Base-by-base conservation (phyloP, 768 basidiomycete species). In the Lyophyllum shimeji region DNA sequence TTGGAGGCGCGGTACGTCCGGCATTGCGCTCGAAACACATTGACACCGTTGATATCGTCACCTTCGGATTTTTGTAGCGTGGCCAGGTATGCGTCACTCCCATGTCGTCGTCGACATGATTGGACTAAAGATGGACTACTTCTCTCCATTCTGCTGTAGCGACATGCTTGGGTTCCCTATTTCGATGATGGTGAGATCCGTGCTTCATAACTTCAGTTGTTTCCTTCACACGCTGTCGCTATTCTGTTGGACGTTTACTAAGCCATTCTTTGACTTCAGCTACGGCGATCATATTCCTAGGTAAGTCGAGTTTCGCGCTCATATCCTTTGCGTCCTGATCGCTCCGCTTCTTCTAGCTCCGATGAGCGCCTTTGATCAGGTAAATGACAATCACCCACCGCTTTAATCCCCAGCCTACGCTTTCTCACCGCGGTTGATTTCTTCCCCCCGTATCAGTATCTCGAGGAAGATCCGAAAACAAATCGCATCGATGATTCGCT, bases 281-380 rank as follows among this genome's bases (percentile, higher is more conserved):
- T 3, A 86, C 87, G 43, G 90, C 91, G 29, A 86, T 93, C 65
- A 93, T 93, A 69, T 93, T 93, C 70, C 74, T 93, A 48, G 75
- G 76, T 74, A 56, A 48, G 65, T 27, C 39, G 46, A 29, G 15
- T 34, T 47, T 18, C 25, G 40, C 55, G 29, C 45, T 50, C 17
- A 13, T 13, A 37, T 12, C 20, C 15, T n/a, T n/a, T 24, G n/a
- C 17, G 21, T 25, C 20, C 2, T 37, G 21, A 13, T n/a, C 27
- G 25, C 23, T 31, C 40, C 45, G 50, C 40, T 47, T 27, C 6
- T 23, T 40, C 25, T 58, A 77, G 91, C 89, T 49, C 91, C 91
- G 39, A 86, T 93, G 59, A 89, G 88, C 63, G 91, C 91, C 39
- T 93, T 90, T 67, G 90, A 93, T 76, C 90, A 93, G 82, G 88